Evolutionary conservation across 768 basidiomycete genomes (phyloP).

Genomic region (Piloderma croceum): DNA sequence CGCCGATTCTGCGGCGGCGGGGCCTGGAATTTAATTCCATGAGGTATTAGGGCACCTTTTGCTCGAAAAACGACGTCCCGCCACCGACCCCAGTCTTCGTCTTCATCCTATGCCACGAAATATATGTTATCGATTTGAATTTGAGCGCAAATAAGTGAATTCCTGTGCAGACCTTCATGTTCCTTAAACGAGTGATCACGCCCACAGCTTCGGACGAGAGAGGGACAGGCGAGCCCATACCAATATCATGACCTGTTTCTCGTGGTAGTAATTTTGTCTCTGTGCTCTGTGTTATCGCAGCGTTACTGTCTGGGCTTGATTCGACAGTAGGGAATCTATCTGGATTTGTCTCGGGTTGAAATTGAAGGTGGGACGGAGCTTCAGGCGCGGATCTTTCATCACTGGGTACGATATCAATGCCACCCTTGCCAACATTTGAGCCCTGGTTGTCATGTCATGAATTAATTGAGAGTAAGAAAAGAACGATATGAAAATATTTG

Average conservation of each 20-base stretch:
- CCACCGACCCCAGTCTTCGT: constrained; percentile 87
- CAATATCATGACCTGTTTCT: constrained; percentile 83
- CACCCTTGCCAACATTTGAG: constrained; percentile 65
- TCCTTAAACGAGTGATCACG: constrained; percentile 73
- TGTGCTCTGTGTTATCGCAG: constrained; percentile 8
- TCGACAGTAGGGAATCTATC: not conserved
- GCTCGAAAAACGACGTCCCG: constrained; percentile 78
- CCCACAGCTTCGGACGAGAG: constrained; percentile 71
- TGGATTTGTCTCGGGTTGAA: constrained; percentile 43
- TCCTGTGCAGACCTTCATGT: constrained; percentile 60
- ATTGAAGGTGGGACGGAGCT: constrained; percentile 36
- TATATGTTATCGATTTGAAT: not conserved
- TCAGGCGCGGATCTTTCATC: constrained; percentile 59
- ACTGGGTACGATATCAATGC: constrained; percentile 71
- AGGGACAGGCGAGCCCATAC: constrained; percentile 80
- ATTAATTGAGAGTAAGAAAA: constrained; percentile 6
- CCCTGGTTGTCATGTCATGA: constrained; percentile 42
- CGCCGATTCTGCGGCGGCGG: constrained; percentile 58
- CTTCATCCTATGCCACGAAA: constrained; percentile 54
- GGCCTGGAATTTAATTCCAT: constrained; percentile 10
- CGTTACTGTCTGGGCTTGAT: constrained; percentile 1
- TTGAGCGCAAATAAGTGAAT: not conserved
- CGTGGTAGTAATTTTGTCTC: constrained; percentile 57
- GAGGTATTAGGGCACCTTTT: constrained; percentile 50
- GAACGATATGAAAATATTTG: too few relatives aligned